Base-by-base conservation (phyloP, 176 grass and related monocot species). In the Eragrostis curvula region DNA sequence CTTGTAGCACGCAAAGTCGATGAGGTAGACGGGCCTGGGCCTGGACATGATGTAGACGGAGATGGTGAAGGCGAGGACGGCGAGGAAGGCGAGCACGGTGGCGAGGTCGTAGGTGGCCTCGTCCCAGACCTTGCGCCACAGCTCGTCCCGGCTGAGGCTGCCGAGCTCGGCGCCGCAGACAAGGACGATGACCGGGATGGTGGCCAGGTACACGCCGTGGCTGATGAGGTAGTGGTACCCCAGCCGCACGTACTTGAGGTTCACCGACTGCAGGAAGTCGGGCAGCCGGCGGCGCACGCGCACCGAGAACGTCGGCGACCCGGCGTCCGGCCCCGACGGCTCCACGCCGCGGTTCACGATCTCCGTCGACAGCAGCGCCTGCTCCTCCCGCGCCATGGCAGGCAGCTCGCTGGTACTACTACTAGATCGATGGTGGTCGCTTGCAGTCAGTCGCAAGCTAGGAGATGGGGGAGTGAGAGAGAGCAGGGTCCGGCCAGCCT, bases 181-280 rank as follows among this genome's bases (percentile, higher is more conserved):
- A 3, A 98, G 88, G 10, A 98, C 86, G 56, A 98, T 94, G 73
- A 93, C 87, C 0, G 96, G 96, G 70, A 98, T 90, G 81, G 93
- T 93, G 70, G 88, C 89, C 89, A 95, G 86, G 87, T 98, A 98
- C 65, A 98, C 86, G 40, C 86, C 96, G 74, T 98, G 96, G 90
- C 90, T 96, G 83, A 98, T 79, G 27, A 98, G 91, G 87, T 98
- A 96, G 87, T 87, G 96, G 90, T 98, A 98, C 10, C 96, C 96
- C 16, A 98, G 86, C 29, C 83, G 70, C 58, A 98, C 96, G 84
- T 98, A 96, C 88, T 98, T 96, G 57, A 98, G 88, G 91, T 98
- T 98, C 72, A 98, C 96, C 12, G 96, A 98, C 87, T 98, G 96
- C 60, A 98, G 45, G 52, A 98, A 98, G 83, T 98, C 96, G 25